These are phyloP conservation scores for Gentiana dahurica DNA, from an alignment of 257 asterid species.

Conservation along the genomic window DNA sequence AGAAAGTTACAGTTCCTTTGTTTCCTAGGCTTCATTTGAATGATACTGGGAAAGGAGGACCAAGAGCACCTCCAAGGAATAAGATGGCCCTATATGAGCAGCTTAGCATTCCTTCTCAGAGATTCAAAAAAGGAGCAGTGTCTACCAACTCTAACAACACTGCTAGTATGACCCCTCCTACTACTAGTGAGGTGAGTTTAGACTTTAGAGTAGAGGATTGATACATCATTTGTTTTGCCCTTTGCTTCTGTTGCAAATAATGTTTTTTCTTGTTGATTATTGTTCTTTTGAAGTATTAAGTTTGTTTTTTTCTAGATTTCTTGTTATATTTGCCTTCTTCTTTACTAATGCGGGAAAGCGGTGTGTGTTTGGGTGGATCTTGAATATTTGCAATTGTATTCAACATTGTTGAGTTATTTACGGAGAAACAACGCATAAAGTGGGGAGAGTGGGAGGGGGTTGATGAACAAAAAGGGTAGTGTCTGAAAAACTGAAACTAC, in stretches of 20 bases:
- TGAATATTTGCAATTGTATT: too few relatives aligned
- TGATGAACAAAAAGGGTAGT: too few relatives aligned
- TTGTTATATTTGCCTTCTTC: not conserved
- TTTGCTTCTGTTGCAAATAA: not conserved
- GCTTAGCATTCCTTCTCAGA: slow-evolving; percentile 82
- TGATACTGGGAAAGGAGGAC: slow-evolving; percentile 90
- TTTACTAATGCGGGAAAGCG: too few relatives aligned
- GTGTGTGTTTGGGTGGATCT: too few relatives aligned
- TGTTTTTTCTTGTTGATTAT: not conserved
- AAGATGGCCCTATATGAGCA: slow-evolving; percentile 98
- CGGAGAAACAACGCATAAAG: too few relatives aligned
- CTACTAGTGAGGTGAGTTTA: slow-evolving; percentile 45
- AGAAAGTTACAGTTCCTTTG: slow-evolving; percentile 70
- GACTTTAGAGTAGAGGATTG: slow-evolving; percentile 1
- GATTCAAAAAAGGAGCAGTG: slow-evolving; percentile 23
- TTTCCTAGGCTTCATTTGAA: slow-evolving; percentile 94
- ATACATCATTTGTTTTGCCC: not conserved
- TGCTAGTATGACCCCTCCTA: slow-evolving; percentile 26
- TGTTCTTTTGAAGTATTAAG: too few relatives aligned
- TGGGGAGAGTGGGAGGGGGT: too few relatives aligned
- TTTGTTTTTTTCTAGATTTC: too few relatives aligned
- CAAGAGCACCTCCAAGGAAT: slow-evolving; percentile 97
- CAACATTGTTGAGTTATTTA: too few relatives aligned
- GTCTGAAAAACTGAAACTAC: too few relatives aligned
- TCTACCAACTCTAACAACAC: slow-evolving; percentile 18